Percentiles rank a stretch among this genome's conserved stretches.
phyloP scores from a whole-genome alignment of 345 rosid species.

The Microcos paniculata region DNA sequence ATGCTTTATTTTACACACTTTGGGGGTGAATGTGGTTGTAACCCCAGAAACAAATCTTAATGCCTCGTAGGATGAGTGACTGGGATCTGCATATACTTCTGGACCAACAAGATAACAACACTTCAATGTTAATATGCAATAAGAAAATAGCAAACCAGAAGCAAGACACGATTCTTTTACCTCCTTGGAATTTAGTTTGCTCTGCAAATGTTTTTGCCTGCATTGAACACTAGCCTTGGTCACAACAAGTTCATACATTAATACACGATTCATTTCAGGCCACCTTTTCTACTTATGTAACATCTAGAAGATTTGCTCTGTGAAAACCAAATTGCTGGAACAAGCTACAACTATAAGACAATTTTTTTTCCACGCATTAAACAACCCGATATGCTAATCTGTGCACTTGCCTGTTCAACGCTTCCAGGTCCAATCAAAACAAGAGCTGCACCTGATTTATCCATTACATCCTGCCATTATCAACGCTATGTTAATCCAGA shows the following conservation, averaged over 20 bases:
- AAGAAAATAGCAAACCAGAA: conserved; percentile 12
- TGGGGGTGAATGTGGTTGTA: conserved; percentile 76
- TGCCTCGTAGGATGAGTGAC: conserved; percentile 73
- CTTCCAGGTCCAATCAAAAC: conserved; percentile 86
- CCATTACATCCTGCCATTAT: conserved; percentile 64
- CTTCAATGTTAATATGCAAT: conserved; percentile 12
- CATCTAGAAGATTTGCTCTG: not conserved
- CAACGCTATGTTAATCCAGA: not conserved
- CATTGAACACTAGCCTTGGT: conserved; percentile 24
- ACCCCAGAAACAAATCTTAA: conserved; percentile 75
- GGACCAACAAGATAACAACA: conserved; percentile 21
- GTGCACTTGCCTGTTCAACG: conserved; percentile 62
- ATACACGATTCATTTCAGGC: not conserved
- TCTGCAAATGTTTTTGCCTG: conserved; percentile 81
- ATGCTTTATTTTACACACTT: conserved; percentile 41
- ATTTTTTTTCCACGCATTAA: not conserved
- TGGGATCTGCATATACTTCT: conserved; percentile 97
- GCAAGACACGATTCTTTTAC: conserved; percentile 26
- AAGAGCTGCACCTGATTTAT: conserved; percentile 74
- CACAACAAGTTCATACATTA: not conserved
- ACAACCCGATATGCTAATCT: not conserved
- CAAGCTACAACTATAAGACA: not conserved
- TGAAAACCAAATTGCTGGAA: not conserved
- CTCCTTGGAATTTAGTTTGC: conserved; percentile 91
- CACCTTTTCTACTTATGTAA: not conserved